Evolutionary conservation across 805 yeast species (phyloP), one percentile per base, ranked within the genome.

Genomic region (Candida coquimbonensis): DNA sequence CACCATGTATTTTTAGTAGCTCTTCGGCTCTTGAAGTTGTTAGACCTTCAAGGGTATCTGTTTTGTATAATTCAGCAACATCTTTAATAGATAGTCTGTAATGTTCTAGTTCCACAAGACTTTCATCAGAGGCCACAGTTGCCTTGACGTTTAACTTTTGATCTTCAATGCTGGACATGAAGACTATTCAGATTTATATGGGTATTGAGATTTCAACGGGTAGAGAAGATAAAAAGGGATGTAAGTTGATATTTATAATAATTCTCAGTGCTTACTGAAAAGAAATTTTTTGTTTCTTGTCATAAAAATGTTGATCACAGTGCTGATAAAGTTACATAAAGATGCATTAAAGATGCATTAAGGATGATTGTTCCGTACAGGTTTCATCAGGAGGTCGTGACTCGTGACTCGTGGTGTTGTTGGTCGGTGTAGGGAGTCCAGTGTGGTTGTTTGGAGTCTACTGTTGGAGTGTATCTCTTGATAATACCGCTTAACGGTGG

Each of bases 21-120:
- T 50, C 51, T 4, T 49, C 55, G 4, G 73, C 80, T 7, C 55
- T 62, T 0, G 51, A 47, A 5, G 58, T 40, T 1, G 71, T 49
- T 21, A 80, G 68, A 5, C 93, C 93, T 43, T 67, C 65, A 6
- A 64, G 62, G 16, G 62, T 50, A 53, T 72, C 66, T 3, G 86
- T 70, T 9, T 62, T 57, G 50, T 67, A 73, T 17, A 56, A 47
- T 11, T 61, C 53, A 19, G 65, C 70, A 12, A 73, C 73, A 43
- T 65, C 61, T 11, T 64, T 59, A 17, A 66, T 57, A 0, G 74
- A 21, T 19, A 52, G 49, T 36, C 54, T 51, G 46, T 55, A 58
- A 45, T 57, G 60, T 21, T 57, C 58, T 14, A 53, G 42, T 31
- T 51, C 54, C 16, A 43, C 50, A 27, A 54, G 50, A 35, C 44